phyloP scores from a whole-genome alignment of 192 early-diverging fungal species.

The Lobosporangium transversale region DNA sequence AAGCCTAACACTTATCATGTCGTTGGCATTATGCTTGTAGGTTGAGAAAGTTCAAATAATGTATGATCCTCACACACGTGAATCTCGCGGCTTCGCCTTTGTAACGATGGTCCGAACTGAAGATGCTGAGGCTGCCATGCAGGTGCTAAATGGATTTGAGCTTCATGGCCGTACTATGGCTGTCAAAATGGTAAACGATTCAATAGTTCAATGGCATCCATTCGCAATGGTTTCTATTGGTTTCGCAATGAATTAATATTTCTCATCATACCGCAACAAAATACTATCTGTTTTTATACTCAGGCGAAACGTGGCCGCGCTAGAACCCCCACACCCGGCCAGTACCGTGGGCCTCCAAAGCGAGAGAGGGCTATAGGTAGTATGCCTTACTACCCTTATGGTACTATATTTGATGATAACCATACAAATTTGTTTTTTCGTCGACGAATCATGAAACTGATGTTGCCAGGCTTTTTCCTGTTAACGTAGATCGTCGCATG shows the following conservation, averaged over 20 bases:
- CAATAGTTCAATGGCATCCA: too few species aligned
- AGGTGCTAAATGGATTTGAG: slow-evolving; percentile 71
- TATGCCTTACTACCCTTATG: slow-evolving; percentile 22
- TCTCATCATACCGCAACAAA: too few species aligned
- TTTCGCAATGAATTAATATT: too few species aligned
- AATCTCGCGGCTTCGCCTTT: slow-evolving; percentile 92
- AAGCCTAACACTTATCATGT: not conserved
- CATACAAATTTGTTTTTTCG: too few species aligned
- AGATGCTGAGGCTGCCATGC: slow-evolving; percentile 77
- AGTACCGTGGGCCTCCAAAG: slow-evolving; percentile 81
- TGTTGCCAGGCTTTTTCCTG: too few species aligned
- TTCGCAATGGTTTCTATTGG: too few species aligned
- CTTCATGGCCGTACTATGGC: slow-evolving; percentile 86
- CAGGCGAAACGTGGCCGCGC: slow-evolving; percentile 76
- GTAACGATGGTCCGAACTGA: slow-evolving; percentile 73
- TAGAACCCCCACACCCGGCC: slow-evolving; percentile 82
- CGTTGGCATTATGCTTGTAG: slow-evolving; percentile 36
- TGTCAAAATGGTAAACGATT: slow-evolving; percentile 70
- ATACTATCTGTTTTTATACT: not conserved
- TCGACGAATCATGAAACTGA: too few species aligned
- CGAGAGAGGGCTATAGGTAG: slow-evolving; percentile 57
- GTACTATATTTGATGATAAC: slow-evolving; percentile 26
- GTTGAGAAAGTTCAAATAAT: slow-evolving; percentile 77
- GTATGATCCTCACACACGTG: slow-evolving; percentile 81
- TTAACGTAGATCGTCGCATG: slow-evolving; percentile 30